Base-by-base conservation (phyloP, 495 filamentous ascomycete genomes). In the Astrothelium subdiscretum region DNA sequence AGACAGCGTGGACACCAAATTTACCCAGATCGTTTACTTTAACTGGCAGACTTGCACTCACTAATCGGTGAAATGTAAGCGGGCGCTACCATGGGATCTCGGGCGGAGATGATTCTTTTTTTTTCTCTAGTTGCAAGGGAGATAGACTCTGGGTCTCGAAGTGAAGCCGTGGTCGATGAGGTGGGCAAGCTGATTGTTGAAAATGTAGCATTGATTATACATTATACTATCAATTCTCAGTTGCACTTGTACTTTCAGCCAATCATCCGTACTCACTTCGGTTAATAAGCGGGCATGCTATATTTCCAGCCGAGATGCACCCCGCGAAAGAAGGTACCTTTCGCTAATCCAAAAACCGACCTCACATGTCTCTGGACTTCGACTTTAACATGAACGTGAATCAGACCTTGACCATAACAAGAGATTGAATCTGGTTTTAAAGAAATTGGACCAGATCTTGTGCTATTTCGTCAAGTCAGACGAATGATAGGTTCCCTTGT, bases 1-100 rank as follows among this genome's bases (percentile, higher is more conserved):
- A 42, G 75, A 76, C 60, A 73, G 72, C 32, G 66, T 71, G 32
- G 73, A 75, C 63, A 68, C 70, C 62, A 75, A 75, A 66, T 71
- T 75, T 62, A 69, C 67, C 3, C 74, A 72, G 62, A 64, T 73
- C 32, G 66, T 72, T 22, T 71, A 71, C 35, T 58, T 71, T 27
- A 52, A 65, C 59, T 73, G 71, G 71, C 63, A 68, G 32, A 67
- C 35, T 29, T 73, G 71, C 64, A 54, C 48, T 0, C 20, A 54
- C 24, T 54, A 24, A 54, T 54, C 48, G 6, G 3, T 29, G 24
- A 29, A 6, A 1, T 15, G 35, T 8, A 38, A n/a, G n/a, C n/a
- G n/a, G n/a, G n/a, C n/a, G n/a, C n/a, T n/a, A n/a, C n/a, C n/a
- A n/a, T n/a, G n/a, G n/a, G n/a, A n/a, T n/a, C n/a, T n/a, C n/a